A percentile compares a stretch with the other conserved stretches of the same genome.
Evolutionary conservation across 2,329 filamentous ascomycete species (phyloP).

Genomic region (Fusarium liriodendri): DNA sequence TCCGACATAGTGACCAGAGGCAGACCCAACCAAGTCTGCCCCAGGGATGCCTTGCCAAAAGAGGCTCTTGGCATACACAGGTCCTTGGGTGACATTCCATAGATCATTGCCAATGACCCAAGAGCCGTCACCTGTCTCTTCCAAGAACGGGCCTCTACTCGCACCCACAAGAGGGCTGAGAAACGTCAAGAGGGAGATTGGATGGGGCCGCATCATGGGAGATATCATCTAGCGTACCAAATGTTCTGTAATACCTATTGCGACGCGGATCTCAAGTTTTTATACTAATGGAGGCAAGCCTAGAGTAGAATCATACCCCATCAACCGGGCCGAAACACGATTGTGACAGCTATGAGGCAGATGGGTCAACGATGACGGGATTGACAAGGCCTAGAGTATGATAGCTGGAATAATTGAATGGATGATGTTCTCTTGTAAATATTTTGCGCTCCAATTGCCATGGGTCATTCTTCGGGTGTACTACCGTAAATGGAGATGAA

Average conservation of each 20-base stretch:
- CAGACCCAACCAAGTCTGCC: slow-evolving; percentile 14
- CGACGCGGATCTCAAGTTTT: neutral
- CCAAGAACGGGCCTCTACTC: slow-evolving; percentile 5
- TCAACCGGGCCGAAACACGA: neutral
- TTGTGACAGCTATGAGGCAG: neutral
- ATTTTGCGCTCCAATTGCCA: neutral
- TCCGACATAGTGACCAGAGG: slow-evolving; percentile 20
- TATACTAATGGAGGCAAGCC: neutral
- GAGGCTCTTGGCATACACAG: slow-evolving; percentile 19
- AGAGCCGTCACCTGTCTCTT: slow-evolving; percentile 8
- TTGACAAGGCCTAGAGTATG: neutral
- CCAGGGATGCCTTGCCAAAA: slow-evolving; percentile 22
- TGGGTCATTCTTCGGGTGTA: neutral
- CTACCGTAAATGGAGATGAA: neutral
- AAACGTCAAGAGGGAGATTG: neutral
- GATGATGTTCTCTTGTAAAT: neutral
- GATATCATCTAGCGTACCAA: neutral
- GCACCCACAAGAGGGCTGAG: slow-evolving; percentile 3
- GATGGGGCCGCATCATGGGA: neutral
- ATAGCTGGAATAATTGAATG: slow-evolving; percentile 4
- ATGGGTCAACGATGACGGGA: neutral
- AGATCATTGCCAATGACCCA: slow-evolving; percentile 26
- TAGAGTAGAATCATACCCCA: neutral
- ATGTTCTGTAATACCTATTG: neutral
- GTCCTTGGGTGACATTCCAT: slow-evolving; percentile 25